Conservation (phyloP, 306 rosid species). For the Glycine tomentella region DNA sequence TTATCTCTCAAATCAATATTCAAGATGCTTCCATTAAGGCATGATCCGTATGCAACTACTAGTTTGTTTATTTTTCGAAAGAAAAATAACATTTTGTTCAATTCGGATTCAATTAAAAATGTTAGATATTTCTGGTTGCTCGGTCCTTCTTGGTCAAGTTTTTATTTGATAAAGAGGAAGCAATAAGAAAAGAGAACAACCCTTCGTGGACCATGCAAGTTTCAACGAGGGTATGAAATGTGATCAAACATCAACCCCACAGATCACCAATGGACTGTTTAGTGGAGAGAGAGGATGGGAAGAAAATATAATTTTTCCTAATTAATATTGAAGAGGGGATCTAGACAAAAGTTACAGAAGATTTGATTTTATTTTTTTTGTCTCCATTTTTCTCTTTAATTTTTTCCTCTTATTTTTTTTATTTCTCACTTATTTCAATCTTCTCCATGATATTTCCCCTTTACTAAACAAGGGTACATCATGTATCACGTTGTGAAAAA, state of each 20-base stretch:
- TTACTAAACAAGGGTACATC: too few relatives aligned
- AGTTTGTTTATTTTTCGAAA: background rate
- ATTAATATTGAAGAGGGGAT: background rate
- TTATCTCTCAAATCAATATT: constrained; percentile 18
- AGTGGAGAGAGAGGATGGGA: background rate
- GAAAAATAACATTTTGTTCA: constrained; percentile 8
- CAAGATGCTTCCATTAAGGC: background rate
- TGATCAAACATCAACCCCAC: constrained; percentile 23
- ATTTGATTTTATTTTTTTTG: too few relatives aligned
- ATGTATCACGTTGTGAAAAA: too few relatives aligned
- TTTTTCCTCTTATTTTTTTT: too few relatives aligned
- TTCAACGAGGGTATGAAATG: background rate
- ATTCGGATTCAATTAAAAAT: too few relatives aligned
- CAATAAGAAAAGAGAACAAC: constrained; percentile 17
- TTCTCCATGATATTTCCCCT: too few relatives aligned
- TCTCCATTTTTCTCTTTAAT: too few relatives aligned
- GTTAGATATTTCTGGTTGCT: too few relatives aligned
- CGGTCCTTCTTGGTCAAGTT: background rate
- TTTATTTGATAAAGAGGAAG: background rate
- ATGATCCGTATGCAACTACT: background rate
- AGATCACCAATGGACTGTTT: background rate
- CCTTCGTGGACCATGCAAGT: background rate
- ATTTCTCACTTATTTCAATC: too few relatives aligned
- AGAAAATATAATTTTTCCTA: background rate
- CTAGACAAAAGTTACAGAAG: too few relatives aligned